These are phyloP conservation scores for Suillus cothurnatus DNA, from an alignment of 768 basidiomycete genomes.

Conservation along the genomic window DNA sequence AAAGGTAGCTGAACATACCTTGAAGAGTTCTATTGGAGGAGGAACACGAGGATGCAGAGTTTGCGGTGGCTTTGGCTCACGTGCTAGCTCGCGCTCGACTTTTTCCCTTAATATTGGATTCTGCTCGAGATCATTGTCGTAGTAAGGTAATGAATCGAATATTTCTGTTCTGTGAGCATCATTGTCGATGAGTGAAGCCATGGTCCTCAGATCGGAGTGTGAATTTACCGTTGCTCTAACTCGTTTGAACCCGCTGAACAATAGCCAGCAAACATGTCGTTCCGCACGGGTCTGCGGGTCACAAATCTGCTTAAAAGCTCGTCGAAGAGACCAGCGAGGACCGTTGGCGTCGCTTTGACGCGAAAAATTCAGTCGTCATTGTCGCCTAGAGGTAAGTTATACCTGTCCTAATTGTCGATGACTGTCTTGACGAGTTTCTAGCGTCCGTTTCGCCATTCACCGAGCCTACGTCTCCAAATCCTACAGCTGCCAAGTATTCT, in stretches of 20 bases:
- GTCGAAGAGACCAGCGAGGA: conserved; percentile 35
- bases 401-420: neutral
- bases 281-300: conserved; percentile 47
- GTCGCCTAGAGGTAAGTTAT: conserved; percentile 48
- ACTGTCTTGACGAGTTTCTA: conserved; percentile 27
- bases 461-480: conserved; percentile 90
- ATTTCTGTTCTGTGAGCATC: conserved; percentile 31
- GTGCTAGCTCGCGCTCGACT: conserved; percentile 75
- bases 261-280: conserved; percentile 40
- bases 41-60: conserved; percentile 72
- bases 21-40: conserved; percentile 64
- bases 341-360: conserved; percentile 27
- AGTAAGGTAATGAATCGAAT: conserved; percentile 91
- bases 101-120: conserved; percentile 70
- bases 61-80: conserved; percentile 62
- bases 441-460: conserved; percentile 80
- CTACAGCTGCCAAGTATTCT: conserved; percentile 69
- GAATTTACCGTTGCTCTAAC: conserved; percentile 5
- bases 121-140: conserved; percentile 88
- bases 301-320: conserved; percentile 45
- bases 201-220: conserved; percentile 17
- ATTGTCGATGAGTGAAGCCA: conserved; percentile 25
- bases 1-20: conserved; percentile 50
- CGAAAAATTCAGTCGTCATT: conserved; percentile 53
- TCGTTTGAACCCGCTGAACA: conserved; percentile 19